phyloP scores from a whole-genome alignment of 176 grass and related monocot species.

The Cymbopogon citratus region DNA sequence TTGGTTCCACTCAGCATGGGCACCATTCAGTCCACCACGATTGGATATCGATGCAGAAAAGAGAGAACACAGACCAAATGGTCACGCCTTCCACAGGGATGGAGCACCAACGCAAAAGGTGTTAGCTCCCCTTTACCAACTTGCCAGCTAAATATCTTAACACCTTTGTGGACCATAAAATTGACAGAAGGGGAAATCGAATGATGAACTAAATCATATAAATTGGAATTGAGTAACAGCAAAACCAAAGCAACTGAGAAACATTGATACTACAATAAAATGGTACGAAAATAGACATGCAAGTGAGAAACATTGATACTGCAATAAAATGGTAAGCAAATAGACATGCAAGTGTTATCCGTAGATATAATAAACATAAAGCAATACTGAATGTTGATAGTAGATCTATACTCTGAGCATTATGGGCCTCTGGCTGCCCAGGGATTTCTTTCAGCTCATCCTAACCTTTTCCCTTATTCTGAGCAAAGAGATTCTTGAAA shows the following conservation, averaged over 20 bases:
- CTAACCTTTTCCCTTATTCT: slow-evolving; percentile 9
- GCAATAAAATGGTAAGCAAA: background rate
- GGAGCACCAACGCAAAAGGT: slow-evolving; percentile 24
- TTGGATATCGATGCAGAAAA: slow-evolving; percentile 26
- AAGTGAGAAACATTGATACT: background rate
- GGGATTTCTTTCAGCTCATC: background rate
- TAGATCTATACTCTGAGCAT: background rate
- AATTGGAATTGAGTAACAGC: background rate
- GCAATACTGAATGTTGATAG: background rate
- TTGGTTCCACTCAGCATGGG: slow-evolving; percentile 7
- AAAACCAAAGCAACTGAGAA: background rate
- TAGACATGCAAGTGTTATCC: background rate
- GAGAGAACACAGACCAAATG: background rate
- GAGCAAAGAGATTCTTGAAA: slow-evolving; percentile 23
- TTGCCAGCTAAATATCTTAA: background rate
- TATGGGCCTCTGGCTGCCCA: background rate
- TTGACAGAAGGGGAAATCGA: background rate
- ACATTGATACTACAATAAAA: background rate
- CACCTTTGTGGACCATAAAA: background rate
- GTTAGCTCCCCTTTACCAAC: slow-evolving; percentile 4
- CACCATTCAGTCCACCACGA: slow-evolving; percentile 14
- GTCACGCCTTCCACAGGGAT: background rate
- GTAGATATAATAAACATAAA: background rate
- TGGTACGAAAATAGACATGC: background rate
- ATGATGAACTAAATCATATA: background rate